These are phyloP conservation scores for Colletotrichum sp. DNA, from an alignment of 2,329 filamentous ascomycete species.

Conservation along the genomic window DNA sequence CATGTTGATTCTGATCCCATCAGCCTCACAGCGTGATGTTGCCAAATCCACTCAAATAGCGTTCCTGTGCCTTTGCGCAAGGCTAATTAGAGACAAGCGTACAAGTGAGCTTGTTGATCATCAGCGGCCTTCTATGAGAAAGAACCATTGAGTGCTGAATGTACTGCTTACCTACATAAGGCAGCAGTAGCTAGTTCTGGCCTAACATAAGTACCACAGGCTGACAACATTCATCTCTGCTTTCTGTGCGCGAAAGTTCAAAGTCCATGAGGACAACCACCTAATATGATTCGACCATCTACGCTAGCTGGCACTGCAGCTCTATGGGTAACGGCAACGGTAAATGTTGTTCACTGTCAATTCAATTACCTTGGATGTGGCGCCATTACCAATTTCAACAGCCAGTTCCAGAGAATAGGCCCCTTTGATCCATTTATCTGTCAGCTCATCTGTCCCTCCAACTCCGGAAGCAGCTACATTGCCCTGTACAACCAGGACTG, in stretches of 20 bases:
- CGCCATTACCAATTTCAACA: not conserved
- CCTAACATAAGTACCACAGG: not conserved
- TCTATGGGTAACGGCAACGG: not conserved
- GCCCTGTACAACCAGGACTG: not conserved
- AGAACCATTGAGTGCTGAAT: too few species aligned
- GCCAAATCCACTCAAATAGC: not conserved
- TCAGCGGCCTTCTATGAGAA: too few species aligned
- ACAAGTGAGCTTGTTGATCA: too few species aligned
- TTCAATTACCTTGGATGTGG: not conserved
- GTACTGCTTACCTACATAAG: not conserved
- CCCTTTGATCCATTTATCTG: rapidly evolving
- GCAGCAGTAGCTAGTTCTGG: not conserved
- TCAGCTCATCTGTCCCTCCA: rapidly evolving
- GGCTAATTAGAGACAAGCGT: not conserved
- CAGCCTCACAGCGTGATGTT: not conserved
- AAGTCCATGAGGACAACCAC: not conserved
- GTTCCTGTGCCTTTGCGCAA: not conserved
- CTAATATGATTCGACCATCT: not conserved
- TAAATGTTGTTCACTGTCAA: not conserved
- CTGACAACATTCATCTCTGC: not conserved
- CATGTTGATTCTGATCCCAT: not conserved
- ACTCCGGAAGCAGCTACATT: not conserved
- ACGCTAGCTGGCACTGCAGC: not conserved
- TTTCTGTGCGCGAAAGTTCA: not conserved
- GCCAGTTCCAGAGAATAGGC: too few species aligned